Evolutionary conservation across 164 flowering plant species (phyloP).

Genomic region (Chimonanthus salicifolius): DNA sequence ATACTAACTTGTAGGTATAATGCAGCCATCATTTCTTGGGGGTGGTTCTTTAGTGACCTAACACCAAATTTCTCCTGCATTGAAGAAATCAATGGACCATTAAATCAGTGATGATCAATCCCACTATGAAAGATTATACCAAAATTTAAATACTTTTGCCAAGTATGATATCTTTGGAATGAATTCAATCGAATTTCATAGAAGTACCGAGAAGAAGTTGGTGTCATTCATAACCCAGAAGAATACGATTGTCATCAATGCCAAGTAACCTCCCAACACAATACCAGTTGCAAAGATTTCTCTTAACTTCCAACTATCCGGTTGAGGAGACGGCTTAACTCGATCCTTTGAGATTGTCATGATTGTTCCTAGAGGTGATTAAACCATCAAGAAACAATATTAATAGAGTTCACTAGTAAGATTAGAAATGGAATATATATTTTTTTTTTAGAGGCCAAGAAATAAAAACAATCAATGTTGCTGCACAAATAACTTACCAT

Average conservation of each 20-base stretch:
- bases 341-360: slow-evolving; percentile 98
- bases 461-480: neutral
- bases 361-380: slow-evolving; percentile 61
- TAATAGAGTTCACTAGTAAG: neutral
- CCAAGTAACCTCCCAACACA: slow-evolving; percentile 87
- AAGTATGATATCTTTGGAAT: neutral
- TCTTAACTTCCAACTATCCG: slow-evolving; percentile 94
- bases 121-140: neutral
- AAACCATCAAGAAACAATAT: neutral
- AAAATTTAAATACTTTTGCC: neutral
- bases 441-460: too few species aligned
- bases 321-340: slow-evolving; percentile 93
- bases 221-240: slow-evolving; percentile 78
- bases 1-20: slow-evolving; percentile 96
- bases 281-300: slow-evolving; percentile 95
- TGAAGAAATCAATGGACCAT: neutral
- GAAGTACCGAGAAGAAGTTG: slow-evolving; percentile 68
- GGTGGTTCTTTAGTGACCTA: slow-evolving; percentile 28
- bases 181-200: neutral
- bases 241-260: slow-evolving; percentile 86
- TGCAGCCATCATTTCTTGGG: slow-evolving; percentile 74
- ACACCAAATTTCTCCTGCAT: slow-evolving; percentile 73
- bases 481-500: slow-evolving; percentile 42
- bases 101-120: neutral
- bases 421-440: neutral